phyloP scores from a whole-genome alignment of 805 yeast species.

The Yarrowia divulgata region DNA sequence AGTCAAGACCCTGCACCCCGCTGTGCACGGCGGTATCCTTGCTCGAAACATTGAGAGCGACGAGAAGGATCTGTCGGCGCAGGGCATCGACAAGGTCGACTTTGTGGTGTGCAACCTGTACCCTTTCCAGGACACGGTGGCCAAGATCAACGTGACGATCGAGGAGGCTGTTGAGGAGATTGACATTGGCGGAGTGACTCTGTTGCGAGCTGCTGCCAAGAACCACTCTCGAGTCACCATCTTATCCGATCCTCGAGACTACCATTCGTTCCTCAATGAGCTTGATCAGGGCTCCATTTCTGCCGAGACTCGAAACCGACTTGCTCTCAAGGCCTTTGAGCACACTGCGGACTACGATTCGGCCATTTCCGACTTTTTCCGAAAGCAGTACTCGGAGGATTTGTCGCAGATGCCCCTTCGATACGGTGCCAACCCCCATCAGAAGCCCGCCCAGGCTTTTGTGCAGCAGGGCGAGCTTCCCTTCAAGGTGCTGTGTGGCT shows the following conservation, averaged over 20 bases:
- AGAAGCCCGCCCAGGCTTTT: slow-evolving; percentile 98
- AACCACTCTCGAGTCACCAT: slow-evolving; percentile 97
- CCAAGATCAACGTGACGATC: slow-evolving; percentile 93
- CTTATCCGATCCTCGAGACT: slow-evolving; percentile 92
- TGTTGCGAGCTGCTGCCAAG: slow-evolving; percentile 98
- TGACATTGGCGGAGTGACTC: slow-evolving; percentile 97
- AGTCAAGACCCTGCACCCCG: slow-evolving; percentile 98
- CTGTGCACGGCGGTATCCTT: slow-evolving; percentile 92
- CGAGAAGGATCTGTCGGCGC: slow-evolving; percentile 84
- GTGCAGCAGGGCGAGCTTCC: slow-evolving; percentile 89
- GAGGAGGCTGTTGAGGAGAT: slow-evolving; percentile 98
- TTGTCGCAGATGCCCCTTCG: slow-evolving; percentile 89
- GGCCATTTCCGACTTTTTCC: slow-evolving; percentile 94
- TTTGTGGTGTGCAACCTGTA: slow-evolving; percentile 96
- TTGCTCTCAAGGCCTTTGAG: slow-evolving; percentile 96
- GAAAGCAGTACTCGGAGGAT: slow-evolving; percentile 94
- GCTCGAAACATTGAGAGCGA: slow-evolving; percentile 93
- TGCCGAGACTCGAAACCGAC: slow-evolving; percentile 73
- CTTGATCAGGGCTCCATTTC: slow-evolving; percentile 76
- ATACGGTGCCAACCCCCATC: slow-evolving; percentile 99
- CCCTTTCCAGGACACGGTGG: slow-evolving; percentile 97
- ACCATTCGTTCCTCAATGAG: slow-evolving; percentile 85
- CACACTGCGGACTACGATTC: slow-evolving; percentile 98
- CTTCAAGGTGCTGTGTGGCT: slow-evolving; percentile 89
- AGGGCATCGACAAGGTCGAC: slow-evolving; percentile 95